A percentile compares a stretch with the other conserved stretches of the same genome.
phyloP scores from a whole-genome alignment of 2,329 filamentous ascomycete genomes.

The Aspergillus fumigatiaffinis region DNA sequence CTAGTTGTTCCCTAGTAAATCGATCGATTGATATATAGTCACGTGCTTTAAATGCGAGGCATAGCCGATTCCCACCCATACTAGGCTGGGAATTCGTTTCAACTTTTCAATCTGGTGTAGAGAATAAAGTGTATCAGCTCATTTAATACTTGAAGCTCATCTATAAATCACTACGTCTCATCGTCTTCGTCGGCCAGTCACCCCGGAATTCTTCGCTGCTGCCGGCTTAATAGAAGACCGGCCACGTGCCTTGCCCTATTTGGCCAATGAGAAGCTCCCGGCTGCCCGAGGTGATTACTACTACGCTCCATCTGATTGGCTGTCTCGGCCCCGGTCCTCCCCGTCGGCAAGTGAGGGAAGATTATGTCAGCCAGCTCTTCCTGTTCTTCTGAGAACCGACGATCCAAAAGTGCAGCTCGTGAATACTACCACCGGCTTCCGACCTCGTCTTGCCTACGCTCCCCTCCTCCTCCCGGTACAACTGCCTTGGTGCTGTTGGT shows the following conservation, averaged over 20 bases:
- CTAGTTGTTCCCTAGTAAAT: too few species aligned
- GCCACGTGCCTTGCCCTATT: constrained; percentile 25
- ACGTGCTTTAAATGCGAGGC: not conserved
- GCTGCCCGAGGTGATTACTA: constrained; percentile 37
- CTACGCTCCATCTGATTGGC: constrained; percentile 32
- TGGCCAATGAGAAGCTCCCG: constrained; percentile 27
- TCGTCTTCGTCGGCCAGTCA: constrained; percentile 7
- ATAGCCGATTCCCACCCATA: not conserved
- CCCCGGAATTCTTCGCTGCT: constrained; percentile 21
- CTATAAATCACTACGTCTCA: not conserved
- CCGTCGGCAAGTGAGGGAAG: constrained; percentile 31
- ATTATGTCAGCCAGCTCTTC: constrained; percentile 34
- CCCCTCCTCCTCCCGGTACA: constrained; percentile 16
- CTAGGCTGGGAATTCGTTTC: not conserved
- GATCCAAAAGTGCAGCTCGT: constrained; percentile 25
- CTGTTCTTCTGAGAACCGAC: constrained; percentile 20
- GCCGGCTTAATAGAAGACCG: constrained; percentile 24
- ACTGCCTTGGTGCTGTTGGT: constrained; percentile 12
- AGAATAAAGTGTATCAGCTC: not conserved
- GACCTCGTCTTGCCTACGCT: constrained; percentile 14
- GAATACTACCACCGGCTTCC: constrained; percentile 13
- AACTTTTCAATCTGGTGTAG: not conserved
- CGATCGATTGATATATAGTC: not conserved
- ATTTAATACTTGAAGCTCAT: not conserved
- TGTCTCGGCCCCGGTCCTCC: constrained; percentile 23